phyloP scores from a whole-genome alignment of 2,329 filamentous ascomycete genomes.

The Nemania abortiva region DNA sequence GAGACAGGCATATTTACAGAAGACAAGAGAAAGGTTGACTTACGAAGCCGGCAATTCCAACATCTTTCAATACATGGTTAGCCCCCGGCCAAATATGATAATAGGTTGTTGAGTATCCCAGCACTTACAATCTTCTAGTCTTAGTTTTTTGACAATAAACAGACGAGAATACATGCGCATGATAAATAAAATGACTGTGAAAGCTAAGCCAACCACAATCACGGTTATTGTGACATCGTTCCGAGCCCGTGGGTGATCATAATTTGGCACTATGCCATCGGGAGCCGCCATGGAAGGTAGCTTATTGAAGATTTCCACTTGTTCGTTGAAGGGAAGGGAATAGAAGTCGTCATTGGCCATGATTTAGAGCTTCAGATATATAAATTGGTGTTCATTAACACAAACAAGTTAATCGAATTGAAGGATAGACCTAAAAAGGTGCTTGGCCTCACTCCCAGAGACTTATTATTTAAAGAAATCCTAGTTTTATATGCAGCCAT shows the following conservation, averaged over 20 bases:
- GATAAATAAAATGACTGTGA: neutral
- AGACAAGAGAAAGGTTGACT: neutral
- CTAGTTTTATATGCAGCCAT: too few species aligned
- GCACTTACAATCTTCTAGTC: neutral
- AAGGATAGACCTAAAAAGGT: neutral
- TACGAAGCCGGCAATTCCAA: slow-evolving; percentile 1
- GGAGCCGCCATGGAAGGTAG: neutral
- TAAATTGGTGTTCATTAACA: neutral
- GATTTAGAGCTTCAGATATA: neutral
- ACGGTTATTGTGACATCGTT: slow-evolving; percentile 3
- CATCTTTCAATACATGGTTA: neutral
- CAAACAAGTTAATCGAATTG: too few species aligned
- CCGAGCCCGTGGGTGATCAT: neutral
- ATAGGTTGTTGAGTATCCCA: too few species aligned
- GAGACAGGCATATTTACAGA: neutral
- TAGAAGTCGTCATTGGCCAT: neutral
- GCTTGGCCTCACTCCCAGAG: neutral
- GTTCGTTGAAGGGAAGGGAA: slow-evolving; percentile 5
- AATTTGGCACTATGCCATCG: neutral
- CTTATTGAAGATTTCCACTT: neutral
- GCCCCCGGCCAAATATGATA: too few species aligned
- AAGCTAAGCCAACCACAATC: slow-evolving; percentile 1
- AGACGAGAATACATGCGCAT: neutral
- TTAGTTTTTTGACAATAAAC: neutral
- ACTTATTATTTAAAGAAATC: too few species aligned